A percentile compares a stretch with the other conserved stretches of the same genome.
These are phyloP conservation scores for Iberis pinnata DNA, from an alignment of 345 rosid genomes.

Conservation along the genomic window DNA sequence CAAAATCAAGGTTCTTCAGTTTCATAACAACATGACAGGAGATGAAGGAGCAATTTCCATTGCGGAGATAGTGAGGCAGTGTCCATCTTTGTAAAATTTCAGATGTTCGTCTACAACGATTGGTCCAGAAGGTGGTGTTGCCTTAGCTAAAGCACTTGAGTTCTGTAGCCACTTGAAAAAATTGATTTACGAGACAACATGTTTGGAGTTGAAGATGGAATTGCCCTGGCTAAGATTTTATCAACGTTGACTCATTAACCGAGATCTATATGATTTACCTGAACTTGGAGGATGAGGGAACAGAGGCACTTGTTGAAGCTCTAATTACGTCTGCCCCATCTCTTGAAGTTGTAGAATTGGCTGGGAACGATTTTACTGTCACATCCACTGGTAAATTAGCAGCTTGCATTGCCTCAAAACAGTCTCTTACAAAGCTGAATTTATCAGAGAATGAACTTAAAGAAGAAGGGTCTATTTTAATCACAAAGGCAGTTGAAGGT, in stretches of 20 bases:
- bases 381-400: conserved; percentile 46
- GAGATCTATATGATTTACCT: conserved; percentile 77
- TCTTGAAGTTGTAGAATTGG: conserved; percentile 79
- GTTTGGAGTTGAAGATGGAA: conserved; percentile 79
- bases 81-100: conserved; percentile 62
- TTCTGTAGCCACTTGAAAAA: conserved; percentile 54
- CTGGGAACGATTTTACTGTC: conserved; percentile 76
- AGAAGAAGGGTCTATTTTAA: conserved; percentile 76
- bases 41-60: conserved; percentile 77
- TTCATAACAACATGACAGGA: conserved; percentile 92
- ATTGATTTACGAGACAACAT: conserved; percentile 85
- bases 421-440: conserved; percentile 59
- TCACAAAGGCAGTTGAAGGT: conserved; percentile 62
- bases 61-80: conserved; percentile 50
- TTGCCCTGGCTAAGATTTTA: conserved; percentile 54
- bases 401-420: conserved; percentile 56
- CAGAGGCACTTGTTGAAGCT: conserved; percentile 51
- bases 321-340: conserved; percentile 56
- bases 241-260: conserved; percentile 39
- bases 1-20: conserved; percentile 68
- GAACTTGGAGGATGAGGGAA: conserved; percentile 81
- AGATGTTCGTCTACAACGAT: conserved; percentile 76
- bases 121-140: conserved; percentile 77
- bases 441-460: conserved; percentile 79
- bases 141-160: conserved; percentile 62